These are phyloP conservation scores for Paramecium sonneborni DNA, from an alignment of 73 alveolate species.

Conservation along the genomic window DNA sequence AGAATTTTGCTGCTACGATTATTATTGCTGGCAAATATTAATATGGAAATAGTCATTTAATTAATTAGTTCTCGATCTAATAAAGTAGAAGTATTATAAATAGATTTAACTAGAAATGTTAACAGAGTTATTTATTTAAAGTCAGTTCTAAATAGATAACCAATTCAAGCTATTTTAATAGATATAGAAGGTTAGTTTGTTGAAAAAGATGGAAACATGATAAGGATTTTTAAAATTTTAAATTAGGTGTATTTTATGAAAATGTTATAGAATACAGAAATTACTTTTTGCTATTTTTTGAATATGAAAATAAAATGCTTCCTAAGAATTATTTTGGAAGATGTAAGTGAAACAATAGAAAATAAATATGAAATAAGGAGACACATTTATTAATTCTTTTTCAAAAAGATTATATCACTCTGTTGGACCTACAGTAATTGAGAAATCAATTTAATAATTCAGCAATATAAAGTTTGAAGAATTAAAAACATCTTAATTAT, in stretches of 20 bases:
- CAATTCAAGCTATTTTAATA: slow-evolving; percentile 61
- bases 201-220: slow-evolving; percentile 93
- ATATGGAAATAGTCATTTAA: slow-evolving; percentile 77
- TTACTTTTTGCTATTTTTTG: too few species aligned
- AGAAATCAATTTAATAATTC: slow-evolving; percentile 80
- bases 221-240: background rate
- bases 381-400: slow-evolving; percentile 88
- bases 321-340: slow-evolving; percentile 92
- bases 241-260: slow-evolving; percentile 82
- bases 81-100: slow-evolving; percentile 76
- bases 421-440: slow-evolving; percentile 95
- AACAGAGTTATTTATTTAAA: slow-evolving; percentile 45
- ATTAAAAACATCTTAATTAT: background rate
- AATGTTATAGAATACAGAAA: slow-evolving; percentile 83
- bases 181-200: slow-evolving; percentile 99
- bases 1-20: slow-evolving; percentile 56
- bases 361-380: slow-evolving; percentile 90
- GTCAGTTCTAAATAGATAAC: background rate
- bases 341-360: slow-evolving; percentile 84
- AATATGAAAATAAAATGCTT: slow-evolving; percentile 80
- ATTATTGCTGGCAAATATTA: slow-evolving; percentile 79
- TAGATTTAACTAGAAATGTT: slow-evolving; percentile 88
- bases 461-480: background rate
- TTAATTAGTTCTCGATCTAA: slow-evolving; percentile 56
- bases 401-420: slow-evolving; percentile 92